These are phyloP conservation scores for Penicillium sp. DNA, from an alignment of 2,329 filamentous ascomycete species.

Conservation along the genomic window DNA sequence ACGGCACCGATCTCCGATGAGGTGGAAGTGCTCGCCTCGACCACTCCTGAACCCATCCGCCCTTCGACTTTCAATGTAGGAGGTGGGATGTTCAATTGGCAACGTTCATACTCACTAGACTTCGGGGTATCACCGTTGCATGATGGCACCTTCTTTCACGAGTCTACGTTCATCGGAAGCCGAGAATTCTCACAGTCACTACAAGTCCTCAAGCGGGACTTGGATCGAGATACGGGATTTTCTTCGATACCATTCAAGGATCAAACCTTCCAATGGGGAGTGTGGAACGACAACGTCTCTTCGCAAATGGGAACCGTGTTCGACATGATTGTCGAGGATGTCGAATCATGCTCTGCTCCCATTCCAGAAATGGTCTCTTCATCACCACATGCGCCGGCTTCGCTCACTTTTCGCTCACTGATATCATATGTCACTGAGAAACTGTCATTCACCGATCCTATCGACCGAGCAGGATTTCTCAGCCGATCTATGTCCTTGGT, in stretches of 20 bases:
- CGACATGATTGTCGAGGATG: conserved; percentile 31
- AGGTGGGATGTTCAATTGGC: conserved; percentile 54
- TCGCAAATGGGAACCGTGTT: conserved; percentile 49
- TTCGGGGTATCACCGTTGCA: conserved; percentile 58
- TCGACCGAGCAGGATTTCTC: conserved; percentile 57
- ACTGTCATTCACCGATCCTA: conserved; percentile 58
- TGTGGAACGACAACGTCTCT: conserved; percentile 61
- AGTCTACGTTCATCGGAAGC: conserved; percentile 62
- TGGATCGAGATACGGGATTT: conserved; percentile 49
- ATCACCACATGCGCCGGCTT: conserved; percentile 17
- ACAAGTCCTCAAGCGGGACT: conserved; percentile 41
- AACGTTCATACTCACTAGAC: conserved; percentile 55
- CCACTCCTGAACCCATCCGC: not conserved
- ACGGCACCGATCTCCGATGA: conserved; percentile 28
- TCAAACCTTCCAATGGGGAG: conserved; percentile 50
- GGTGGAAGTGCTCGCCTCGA: conserved; percentile 4
- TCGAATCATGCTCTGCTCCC: conserved; percentile 18
- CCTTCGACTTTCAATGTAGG: conserved; percentile 31
- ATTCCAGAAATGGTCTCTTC: conserved; percentile 1
- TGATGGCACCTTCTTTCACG: conserved; percentile 59
- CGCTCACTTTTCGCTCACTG: conserved; percentile 45
- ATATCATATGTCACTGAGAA: conserved; percentile 54
- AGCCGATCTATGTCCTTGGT: conserved; percentile 41
- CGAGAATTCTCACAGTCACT: conserved; percentile 57
- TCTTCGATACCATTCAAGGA: conserved; percentile 43